Evolutionary conservation across 2,329 filamentous ascomycete species (phyloP).

Genomic region (Calycina herbarum): DNA sequence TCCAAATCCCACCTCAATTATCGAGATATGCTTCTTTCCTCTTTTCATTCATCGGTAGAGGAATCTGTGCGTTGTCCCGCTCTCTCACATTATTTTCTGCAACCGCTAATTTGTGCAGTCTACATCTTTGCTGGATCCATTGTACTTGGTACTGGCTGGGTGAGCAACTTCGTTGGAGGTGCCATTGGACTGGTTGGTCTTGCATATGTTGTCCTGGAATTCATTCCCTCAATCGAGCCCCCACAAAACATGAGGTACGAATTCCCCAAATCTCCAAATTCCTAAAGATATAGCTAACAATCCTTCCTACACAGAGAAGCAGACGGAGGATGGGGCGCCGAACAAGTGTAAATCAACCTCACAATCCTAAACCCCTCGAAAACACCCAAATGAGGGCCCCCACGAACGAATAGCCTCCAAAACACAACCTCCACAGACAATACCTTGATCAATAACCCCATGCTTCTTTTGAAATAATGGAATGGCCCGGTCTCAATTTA

Average conservation of each 20-base stretch:
- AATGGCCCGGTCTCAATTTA: neutral
- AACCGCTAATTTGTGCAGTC: conserved; percentile 55
- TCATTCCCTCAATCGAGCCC: conserved; percentile 72
- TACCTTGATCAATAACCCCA: neutral
- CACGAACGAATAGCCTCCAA: neutral
- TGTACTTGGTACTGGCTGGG: conserved; percentile 66
- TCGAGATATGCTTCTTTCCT: conserved; percentile 95
- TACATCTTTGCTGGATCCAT: conserved; percentile 95
- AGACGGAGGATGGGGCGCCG: conserved; percentile 31
- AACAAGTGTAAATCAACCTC: conserved; percentile 26
- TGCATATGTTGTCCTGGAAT: conserved; percentile 73
- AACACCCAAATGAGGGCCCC: neutral
- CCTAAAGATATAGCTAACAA: neutral
- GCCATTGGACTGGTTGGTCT: conserved; percentile 78
- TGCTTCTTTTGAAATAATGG: neutral
- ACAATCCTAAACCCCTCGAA: neutral
- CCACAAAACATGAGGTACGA: conserved; percentile 54
- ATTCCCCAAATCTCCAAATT: neutral
- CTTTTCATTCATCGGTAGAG: conserved; percentile 95
- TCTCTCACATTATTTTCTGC: neutral
- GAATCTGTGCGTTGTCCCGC: conserved; percentile 70
- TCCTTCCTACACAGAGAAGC: conserved; percentile 20
- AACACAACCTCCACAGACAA: conserved; percentile 1
- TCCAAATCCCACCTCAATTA: conserved; percentile 91
- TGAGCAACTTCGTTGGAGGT: conserved; percentile 74